Evolutionary conservation across 768 basidiomycete genomes (phyloP), one percentile per base, ranked within the genome.

Genomic region (Boletus pseudopeckii): DNA sequence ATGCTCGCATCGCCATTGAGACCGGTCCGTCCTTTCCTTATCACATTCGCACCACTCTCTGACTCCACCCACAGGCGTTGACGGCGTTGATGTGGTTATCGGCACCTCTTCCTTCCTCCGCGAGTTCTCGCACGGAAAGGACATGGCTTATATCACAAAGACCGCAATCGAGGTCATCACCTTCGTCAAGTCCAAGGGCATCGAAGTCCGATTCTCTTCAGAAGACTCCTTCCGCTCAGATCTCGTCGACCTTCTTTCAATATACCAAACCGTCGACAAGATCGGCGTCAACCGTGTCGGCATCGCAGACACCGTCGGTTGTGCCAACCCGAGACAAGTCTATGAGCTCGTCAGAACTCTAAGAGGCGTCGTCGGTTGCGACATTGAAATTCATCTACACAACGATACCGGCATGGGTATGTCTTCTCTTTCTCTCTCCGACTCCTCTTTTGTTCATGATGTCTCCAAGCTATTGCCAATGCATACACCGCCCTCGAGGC

Each of bases 171-270:
- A 98, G 72, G 97, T 99, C 63, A 99, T 99, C 75, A 84, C 96
- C 64, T 99, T 88, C 64, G 96, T 99, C 82, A 99, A 99, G 82
- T 94, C 90, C 78, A 99, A 98, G 88, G 88, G 88, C 56, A 96
- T 99, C 66, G 97, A 99, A 77, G 92, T 99, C 70, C 93, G 97
- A 55, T 99, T 99, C 83, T 98, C 97, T 5, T 95, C 96, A 28
- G 97, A 99, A 73, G 97, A 99, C 72, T 97, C 94, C 18, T 99
- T 99, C 92, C 92, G 97, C 61, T 98, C 95, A 62, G 96, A 99
- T 76, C 86, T 99, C 55, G 97, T 98, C 74, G 97, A 99, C 76
- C 82, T 99, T 42, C 80, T 99, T 40, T 95, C 92, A 20, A 98
- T 99, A 76, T 98, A 99, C 80, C 93, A 96, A 73, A 95, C 96